phyloP scores from a whole-genome alignment of 2,329 filamentous ascomycete genomes.

The Ceratocystis smalleyi region DNA sequence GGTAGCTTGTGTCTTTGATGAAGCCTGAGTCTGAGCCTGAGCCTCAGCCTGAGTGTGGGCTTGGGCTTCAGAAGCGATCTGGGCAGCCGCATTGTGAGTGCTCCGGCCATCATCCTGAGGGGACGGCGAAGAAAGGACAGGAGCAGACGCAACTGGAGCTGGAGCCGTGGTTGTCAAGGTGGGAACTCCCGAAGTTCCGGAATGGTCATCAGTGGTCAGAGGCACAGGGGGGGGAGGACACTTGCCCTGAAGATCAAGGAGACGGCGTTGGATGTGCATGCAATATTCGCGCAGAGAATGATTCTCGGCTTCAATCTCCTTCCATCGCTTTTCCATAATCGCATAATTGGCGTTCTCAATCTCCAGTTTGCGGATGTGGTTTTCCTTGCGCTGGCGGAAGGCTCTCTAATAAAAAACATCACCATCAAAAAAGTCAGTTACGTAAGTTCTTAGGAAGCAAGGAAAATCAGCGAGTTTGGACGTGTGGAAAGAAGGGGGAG shows the following conservation, averaged over 20 bases:
- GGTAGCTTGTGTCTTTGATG: slow-evolving; percentile 34
- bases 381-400: slow-evolving; percentile 93
- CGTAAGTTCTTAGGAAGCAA: slow-evolving; percentile 16
- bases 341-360: slow-evolving; percentile 74
- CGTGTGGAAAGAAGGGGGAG: slow-evolving; percentile 18
- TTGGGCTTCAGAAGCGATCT: neutral
- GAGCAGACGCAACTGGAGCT: neutral
- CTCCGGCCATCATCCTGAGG: neutral
- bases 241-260: slow-evolving; percentile 71
- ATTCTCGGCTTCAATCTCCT: slow-evolving; percentile 74
- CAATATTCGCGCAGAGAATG: slow-evolving; percentile 85
- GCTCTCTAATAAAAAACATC: slow-evolving; percentile 48
- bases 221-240: slow-evolving; percentile 58
- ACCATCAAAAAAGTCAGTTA: slow-evolving; percentile 21
- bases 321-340: slow-evolving; percentile 60
- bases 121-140: neutral
- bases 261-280: slow-evolving; percentile 70
- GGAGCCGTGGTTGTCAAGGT: neutral
- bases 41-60: neutral
- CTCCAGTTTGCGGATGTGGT: slow-evolving; percentile 95
- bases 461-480: slow-evolving; percentile 7
- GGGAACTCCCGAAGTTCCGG: neutral
- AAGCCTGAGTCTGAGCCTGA: slow-evolving; percentile 22
- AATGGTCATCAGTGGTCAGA: neutral
- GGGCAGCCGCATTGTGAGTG: neutral